Base-by-base conservation (phyloP, 805 yeast species). In the Metschnikowia anglica region DNA sequence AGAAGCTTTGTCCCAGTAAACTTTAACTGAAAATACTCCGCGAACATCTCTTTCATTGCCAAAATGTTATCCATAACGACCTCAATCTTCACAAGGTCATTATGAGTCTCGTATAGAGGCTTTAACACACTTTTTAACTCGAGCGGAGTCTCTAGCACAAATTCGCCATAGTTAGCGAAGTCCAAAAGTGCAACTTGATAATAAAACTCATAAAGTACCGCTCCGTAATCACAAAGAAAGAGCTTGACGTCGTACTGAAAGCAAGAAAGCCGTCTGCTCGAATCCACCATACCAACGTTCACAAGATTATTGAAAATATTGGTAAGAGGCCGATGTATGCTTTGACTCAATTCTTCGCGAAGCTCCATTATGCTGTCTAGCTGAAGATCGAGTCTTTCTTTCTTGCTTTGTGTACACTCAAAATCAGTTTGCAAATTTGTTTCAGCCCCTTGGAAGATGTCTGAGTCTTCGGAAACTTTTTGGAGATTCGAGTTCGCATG, bases 211-310 rank as follows among this genome's bases (percentile, higher is more conserved):
- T 66, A 63, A 21, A 83, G 70, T 1, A 87, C 59, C 0, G 85
- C 73, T 0, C 83, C 88, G 61, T 88, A 93, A 61, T 91, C 97
- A 15, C 91, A 80, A 18, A 93, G 63, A 58, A 76, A 84, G 11
- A 93, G 67, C 44, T 81, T 80, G 7, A 89, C 84, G 53, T 84
- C 96, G 57, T 81, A 77, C 59, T 93, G 99, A 33, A 91, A 70
- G n/a, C 96, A 85, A 11, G 85, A 82, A 16, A 91, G 66, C 33
- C 97, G 67, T 47, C 79, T 75, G 10, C 63, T 57, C 9, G 76
- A 75, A 58, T 91, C 98, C 2, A 87, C 90, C 3, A 91, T 65
- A 0, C 99, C 99, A 7, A 93, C 83, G 56, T 75, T 87, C 0
- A 83, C 78, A 37, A 84, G 77, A 41, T 85, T 79, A 7, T 83